These are phyloP conservation scores for Fusarium chlamydosporum DNA, from an alignment of 2,329 filamentous ascomycete species.

Conservation along the genomic window DNA sequence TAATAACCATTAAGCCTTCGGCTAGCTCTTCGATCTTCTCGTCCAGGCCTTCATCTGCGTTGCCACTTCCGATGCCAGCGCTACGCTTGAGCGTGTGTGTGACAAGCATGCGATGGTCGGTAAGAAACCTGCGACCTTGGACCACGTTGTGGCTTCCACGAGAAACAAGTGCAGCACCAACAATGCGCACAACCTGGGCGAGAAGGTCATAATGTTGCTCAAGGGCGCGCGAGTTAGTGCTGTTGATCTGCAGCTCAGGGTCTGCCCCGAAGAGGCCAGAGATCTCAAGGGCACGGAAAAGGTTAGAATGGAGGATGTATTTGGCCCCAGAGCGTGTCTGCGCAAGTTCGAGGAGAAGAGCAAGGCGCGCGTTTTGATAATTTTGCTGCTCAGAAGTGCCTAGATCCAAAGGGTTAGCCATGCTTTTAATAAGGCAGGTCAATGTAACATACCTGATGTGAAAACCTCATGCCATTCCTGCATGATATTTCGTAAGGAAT, in stretches of 20 bases:
- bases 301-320: constrained; percentile 87
- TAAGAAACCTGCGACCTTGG: constrained; percentile 84
- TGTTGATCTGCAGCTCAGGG: constrained; percentile 89
- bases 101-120: constrained; percentile 85
- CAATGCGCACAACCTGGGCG: constrained; percentile 82
- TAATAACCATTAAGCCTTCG: constrained; percentile 86
- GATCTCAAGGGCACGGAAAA: constrained; percentile 84
- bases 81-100: constrained; percentile 92
- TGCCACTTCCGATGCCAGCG: constrained; percentile 76
- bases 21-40: constrained; percentile 81
- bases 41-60: constrained; percentile 61
- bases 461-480: constrained; percentile 75
- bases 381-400: constrained; percentile 62
- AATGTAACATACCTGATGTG: constrained; percentile 64
- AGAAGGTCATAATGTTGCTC: constrained; percentile 88
- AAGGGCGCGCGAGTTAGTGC: constrained; percentile 77
- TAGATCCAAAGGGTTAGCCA: constrained; percentile 42
- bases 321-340: constrained; percentile 88
- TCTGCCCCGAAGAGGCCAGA: constrained; percentile 91
- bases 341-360: constrained; percentile 85
- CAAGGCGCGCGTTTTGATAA: constrained; percentile 79
- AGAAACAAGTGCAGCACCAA: constrained; percentile 84
- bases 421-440: background rate
- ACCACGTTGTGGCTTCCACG: constrained; percentile 86
- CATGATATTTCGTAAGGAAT: constrained; percentile 84